Conservation (phyloP, 495 filamentous ascomycete species). For the Cercophora newfieldiana region DNA sequence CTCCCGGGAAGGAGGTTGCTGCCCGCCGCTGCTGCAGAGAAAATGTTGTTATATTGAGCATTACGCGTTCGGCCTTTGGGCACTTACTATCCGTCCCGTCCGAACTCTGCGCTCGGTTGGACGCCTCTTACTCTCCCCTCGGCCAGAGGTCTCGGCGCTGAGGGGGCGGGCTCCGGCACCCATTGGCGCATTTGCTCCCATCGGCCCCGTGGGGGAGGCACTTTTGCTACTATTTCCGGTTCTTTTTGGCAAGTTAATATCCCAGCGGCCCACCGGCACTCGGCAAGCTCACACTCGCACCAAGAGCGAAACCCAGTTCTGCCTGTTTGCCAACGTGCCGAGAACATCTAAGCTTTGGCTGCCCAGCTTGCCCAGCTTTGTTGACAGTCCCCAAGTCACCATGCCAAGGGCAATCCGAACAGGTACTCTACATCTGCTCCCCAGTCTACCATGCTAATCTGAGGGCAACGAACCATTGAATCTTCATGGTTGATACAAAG, state of each 20-base stretch:
- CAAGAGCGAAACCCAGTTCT: slow-evolving; percentile 17
- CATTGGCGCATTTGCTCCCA: slow-evolving; percentile 27
- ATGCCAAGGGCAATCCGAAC: background rate
- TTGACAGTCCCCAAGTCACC: slow-evolving; percentile 3
- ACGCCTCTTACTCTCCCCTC: slow-evolving; percentile 16
- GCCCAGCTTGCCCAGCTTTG: background rate
- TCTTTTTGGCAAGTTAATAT: slow-evolving; percentile 28
- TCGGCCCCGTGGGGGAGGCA: slow-evolving; percentile 29
- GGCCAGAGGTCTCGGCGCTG: slow-evolving; percentile 25
- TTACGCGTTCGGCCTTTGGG: slow-evolving; percentile 35
- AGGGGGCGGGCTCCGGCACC: slow-evolving; percentile 6
- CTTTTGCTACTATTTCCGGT: slow-evolving; percentile 30
- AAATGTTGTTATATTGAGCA: slow-evolving; percentile 33
- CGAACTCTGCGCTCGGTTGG: slow-evolving; percentile 18
- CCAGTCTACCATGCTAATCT: background rate
- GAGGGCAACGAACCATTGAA: background rate
- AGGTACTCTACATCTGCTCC: background rate
- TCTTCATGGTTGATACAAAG: slow-evolving; percentile 19
- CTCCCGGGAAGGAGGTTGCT: slow-evolving; percentile 22
- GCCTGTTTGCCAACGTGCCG: slow-evolving; percentile 22
- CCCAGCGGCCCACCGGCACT: slow-evolving; percentile 32
- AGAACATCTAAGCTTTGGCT: slow-evolving; percentile 9
- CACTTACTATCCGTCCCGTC: slow-evolving; percentile 23
- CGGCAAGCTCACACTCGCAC: slow-evolving; percentile 23
- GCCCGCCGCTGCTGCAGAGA: slow-evolving; percentile 21